Conservation (phyloP, 2,329 filamentous ascomycete species). For the Nemania sp. region DNA sequence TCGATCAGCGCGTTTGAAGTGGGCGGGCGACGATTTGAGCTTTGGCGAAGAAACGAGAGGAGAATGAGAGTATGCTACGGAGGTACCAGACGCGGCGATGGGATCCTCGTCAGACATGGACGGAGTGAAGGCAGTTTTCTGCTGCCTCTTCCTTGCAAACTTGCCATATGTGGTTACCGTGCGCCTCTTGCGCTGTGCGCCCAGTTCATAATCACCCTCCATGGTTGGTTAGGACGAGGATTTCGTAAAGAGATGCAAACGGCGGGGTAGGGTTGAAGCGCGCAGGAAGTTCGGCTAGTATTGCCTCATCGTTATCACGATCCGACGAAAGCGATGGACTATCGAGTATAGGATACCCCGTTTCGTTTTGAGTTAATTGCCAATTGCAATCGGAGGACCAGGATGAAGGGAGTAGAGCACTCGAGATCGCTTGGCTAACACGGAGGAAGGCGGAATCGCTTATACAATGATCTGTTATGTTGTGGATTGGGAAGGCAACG, state of each 20-base stretch:
- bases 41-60: constrained; percentile 30
- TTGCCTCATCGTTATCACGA: constrained; percentile 33
- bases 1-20: constrained; percentile 21
- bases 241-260: constrained; percentile 4
- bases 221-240: constrained; percentile 28
- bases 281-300: constrained; percentile 10
- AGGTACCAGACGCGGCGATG: constrained; percentile 30
- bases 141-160: constrained; percentile 33
- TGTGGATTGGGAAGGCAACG: background rate
- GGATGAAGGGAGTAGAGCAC: background rate
- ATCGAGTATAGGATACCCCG: background rate
- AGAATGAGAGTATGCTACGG: constrained; percentile 28
- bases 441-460: background rate
- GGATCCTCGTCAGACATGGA: constrained; percentile 39
- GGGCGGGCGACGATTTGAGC: constrained; percentile 23
- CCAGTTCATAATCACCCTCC: constrained; percentile 33
- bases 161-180: constrained; percentile 39
- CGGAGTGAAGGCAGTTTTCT: constrained; percentile 34
- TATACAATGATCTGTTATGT: background rate
- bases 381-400: constrained; percentile 10
- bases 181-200: constrained; percentile 37
- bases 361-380: background rate
- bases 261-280: constrained; percentile 2
- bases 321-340: background rate
- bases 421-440: background rate